Evolutionary conservation across 2,329 filamentous ascomycete genomes (phyloP).

Genomic region (Sarocladiaceae sp.): DNA sequence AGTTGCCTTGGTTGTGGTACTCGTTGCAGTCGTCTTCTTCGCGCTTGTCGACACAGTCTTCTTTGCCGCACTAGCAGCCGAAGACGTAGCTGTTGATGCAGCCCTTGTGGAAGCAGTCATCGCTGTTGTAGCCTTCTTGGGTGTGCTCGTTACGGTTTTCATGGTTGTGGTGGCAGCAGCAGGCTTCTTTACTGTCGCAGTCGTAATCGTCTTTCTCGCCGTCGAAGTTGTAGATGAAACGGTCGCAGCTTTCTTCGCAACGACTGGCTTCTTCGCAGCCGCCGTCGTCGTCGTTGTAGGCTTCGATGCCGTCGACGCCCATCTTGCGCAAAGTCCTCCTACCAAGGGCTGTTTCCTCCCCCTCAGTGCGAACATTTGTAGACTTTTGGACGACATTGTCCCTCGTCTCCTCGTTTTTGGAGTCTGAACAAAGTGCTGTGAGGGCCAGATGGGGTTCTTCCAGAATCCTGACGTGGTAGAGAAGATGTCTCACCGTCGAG

Average conservation of each 20-base stretch:
- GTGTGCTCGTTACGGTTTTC: neutral
- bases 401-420: neutral
- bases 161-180: neutral
- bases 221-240: too few species aligned
- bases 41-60: neutral
- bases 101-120: neutral
- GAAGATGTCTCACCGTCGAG: neutral
- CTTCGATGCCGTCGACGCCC: neutral
- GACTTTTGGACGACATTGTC: neutral
- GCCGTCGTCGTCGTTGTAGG: neutral
- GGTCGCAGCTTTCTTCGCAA: neutral
- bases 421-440: neutral
- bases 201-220: too few species aligned
- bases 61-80: neutral
- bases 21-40: neutral
- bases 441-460: neutral
- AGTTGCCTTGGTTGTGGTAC: neutral
- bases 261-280: neutral
- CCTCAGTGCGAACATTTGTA: slow-evolving; percentile 6
- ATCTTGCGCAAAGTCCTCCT: slow-evolving; percentile 1
- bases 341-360: neutral
- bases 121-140: neutral
- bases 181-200: neutral
- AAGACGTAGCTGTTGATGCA: neutral
- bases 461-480: neutral